A percentile compares a stretch with the other conserved stretches of the same genome.
phyloP scores from a whole-genome alignment of 192 early-diverging fungal species.

The Coemansia sp. region DNA sequence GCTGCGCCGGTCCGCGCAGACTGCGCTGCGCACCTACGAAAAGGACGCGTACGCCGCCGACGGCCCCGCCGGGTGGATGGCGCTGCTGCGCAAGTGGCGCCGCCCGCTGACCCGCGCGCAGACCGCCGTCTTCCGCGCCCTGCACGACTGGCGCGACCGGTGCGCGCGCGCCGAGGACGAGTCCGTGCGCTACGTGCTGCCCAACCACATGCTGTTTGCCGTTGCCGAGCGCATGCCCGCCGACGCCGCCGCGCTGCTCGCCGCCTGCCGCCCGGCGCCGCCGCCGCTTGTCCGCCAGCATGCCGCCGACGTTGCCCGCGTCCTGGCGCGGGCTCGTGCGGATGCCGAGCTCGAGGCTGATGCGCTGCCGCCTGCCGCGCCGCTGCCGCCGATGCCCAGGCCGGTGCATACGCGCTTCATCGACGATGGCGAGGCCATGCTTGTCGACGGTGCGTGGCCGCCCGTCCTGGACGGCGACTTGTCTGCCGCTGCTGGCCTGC shows the following conservation, averaged over 20 bases:
- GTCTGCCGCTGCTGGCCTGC: conserved; percentile 8
- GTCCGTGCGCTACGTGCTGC: conserved; percentile 80
- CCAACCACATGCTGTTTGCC: conserved; percentile 84
- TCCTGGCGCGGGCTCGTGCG: conserved; percentile 1
- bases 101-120: conserved; percentile 60
- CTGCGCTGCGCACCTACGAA: conserved; percentile 66
- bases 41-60: conserved; percentile 87
- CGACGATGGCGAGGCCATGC: background rate
- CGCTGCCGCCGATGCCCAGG: background rate
- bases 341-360: conserved; percentile 13
- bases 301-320: conserved; percentile 67
- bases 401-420: conserved; percentile 49
- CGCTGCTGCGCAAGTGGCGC: conserved; percentile 64
- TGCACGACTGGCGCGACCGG: conserved; percentile 93
- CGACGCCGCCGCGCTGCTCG: conserved; percentile 66
- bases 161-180: conserved; percentile 94
- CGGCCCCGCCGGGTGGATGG: conserved; percentile 79
- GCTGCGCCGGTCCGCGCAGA: conserved; percentile 67
- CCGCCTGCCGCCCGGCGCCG: conserved; percentile 76
- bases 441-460: conserved; percentile 20
- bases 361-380: background rate
- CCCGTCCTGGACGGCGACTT: conserved; percentile 6
- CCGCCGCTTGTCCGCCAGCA: conserved; percentile 87
- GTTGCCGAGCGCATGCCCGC: conserved; percentile 73
- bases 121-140: conserved; percentile 77